A percentile compares a stretch with the other conserved stretches of the same genome.
phyloP scores from a whole-genome alignment of 441 rosid species.

The Erysimum pusillum region DNA sequence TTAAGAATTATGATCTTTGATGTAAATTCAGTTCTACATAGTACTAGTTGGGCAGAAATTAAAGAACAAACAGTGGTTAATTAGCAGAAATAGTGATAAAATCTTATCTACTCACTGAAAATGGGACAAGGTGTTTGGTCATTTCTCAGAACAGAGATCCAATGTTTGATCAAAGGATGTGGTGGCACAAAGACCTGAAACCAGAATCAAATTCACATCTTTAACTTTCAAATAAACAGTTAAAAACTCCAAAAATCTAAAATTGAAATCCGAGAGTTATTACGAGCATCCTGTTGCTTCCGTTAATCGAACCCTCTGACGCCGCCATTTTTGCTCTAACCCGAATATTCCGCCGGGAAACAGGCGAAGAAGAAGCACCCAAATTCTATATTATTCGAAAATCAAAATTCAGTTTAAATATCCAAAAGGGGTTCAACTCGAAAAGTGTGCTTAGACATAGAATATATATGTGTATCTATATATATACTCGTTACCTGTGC shows the following conservation, averaged over 20 bases:
- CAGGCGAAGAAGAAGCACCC: conserved; percentile 47
- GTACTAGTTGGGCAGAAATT: background rate
- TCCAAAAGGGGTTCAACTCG: conserved; percentile 10
- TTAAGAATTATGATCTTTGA: background rate
- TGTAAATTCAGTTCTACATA: background rate
- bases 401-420: conserved; percentile 17
- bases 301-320: conserved; percentile 65
- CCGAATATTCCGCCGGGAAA: conserved; percentile 44
- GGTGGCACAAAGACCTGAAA: conserved; percentile 92
- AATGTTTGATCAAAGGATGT: conserved; percentile 91
- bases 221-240: background rate
- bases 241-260: background rate
- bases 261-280: conserved; percentile 28
- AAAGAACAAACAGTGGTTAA: background rate
- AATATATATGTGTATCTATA: background rate
- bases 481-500: conserved; percentile 47
- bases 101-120: conserved; percentile 64
- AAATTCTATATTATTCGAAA: conserved; percentile 1
- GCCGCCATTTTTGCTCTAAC: conserved; percentile 58
- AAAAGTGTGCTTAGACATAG: background rate
- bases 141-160: conserved; percentile 86
- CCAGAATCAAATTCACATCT: conserved; percentile 6
- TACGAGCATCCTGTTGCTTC: conserved; percentile 80
- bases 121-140: conserved; percentile 85
- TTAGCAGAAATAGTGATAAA: background rate